A percentile compares a stretch with the other conserved stretches of the same genome.
phyloP scores from a whole-genome alignment of 352 stramenopile genomes.

The Pythium apleroticum region DNA sequence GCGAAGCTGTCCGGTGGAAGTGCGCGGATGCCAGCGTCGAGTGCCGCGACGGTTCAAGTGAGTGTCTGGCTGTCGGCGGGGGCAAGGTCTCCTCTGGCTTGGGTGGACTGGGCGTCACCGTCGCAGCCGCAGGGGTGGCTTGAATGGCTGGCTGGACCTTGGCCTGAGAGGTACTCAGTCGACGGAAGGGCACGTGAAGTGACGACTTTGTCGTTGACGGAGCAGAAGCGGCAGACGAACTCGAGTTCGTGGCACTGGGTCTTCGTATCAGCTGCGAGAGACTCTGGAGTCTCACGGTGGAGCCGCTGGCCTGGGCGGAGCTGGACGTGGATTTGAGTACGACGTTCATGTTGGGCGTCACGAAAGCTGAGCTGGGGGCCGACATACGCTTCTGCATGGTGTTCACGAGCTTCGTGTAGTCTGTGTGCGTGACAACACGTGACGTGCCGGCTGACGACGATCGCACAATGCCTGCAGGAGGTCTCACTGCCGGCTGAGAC shows the following conservation, averaged over 20 bases:
- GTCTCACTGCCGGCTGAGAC: not conserved
- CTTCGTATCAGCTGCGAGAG: not conserved
- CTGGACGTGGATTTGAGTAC: conserved; percentile 8
- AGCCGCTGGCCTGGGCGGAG: not conserved
- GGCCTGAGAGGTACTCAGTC: not conserved
- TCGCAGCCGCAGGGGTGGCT: too few species aligned
- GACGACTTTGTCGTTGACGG: too few species aligned
- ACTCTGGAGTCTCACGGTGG: not conserved
- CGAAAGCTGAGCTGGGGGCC: not conserved
- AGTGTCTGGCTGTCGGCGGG: not conserved
- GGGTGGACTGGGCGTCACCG: not conserved
- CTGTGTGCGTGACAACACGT: not conserved
- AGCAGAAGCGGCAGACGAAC: too few species aligned
- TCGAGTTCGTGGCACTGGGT: not conserved
- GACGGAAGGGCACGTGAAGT: not conserved
- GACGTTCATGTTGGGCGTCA: not conserved
- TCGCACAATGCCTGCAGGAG: too few species aligned
- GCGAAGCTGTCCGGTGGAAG: not conserved
- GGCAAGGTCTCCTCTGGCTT: not conserved
- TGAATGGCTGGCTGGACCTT: not conserved
- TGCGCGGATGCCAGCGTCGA: not conserved
- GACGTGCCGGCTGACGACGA: not conserved
- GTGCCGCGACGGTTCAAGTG: not conserved
- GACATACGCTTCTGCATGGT: not conserved
- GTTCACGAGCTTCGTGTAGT: not conserved